Conservation (phyloP, 73 alveolate genomes). For the Paramecium tetraurelia region DNA sequence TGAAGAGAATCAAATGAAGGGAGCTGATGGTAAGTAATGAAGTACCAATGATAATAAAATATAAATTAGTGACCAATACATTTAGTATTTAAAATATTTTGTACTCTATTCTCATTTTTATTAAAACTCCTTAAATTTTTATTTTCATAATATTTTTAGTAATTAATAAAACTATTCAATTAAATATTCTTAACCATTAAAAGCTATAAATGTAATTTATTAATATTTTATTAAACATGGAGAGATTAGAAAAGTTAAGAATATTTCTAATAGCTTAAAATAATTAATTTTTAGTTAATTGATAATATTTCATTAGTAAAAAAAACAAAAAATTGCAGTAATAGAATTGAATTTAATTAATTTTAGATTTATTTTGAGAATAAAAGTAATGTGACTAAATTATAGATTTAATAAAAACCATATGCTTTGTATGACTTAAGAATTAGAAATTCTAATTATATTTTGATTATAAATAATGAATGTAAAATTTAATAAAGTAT, state of each 20-base stretch:
- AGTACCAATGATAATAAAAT: neutral
- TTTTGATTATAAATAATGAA: neutral
- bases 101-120: neutral
- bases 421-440: neutral
- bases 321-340: too few relatives aligned
- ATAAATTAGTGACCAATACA: neutral
- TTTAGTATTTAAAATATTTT: neutral
- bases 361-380: neutral
- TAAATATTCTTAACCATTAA: too few relatives aligned
- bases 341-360: too few relatives aligned
- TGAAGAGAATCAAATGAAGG: neutral
- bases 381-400: too few relatives aligned
- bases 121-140: neutral
- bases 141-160: neutral
- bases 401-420: too few relatives aligned
- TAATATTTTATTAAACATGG: too few relatives aligned
- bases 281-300: too few relatives aligned
- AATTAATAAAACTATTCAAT: neutral
- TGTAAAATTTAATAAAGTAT: neutral
- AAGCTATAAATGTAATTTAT: too few relatives aligned
- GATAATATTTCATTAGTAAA: too few relatives aligned
- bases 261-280: too few relatives aligned
- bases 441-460: too few relatives aligned
- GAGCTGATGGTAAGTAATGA: constrained; percentile 20
- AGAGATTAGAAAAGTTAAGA: too few relatives aligned